A percentile compares a stretch with the other conserved stretches of the same genome.
phyloP scores from a whole-genome alignment of 495 filamentous ascomycete species.

The Lentithecium fluviatile region DNA sequence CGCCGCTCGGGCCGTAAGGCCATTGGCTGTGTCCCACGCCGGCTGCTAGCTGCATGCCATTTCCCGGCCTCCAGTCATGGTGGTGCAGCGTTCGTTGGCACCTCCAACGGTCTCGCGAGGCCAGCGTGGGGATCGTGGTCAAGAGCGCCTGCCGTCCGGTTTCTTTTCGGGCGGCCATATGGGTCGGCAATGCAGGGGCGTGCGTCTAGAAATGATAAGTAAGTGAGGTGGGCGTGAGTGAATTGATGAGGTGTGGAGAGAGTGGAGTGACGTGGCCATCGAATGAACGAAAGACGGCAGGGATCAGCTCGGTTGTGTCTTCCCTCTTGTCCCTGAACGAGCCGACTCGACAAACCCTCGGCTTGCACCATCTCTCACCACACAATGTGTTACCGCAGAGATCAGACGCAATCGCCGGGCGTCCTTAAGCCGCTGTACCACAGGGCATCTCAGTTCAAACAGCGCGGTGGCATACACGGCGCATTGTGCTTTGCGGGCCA shows the following conservation, averaged over 20 bases:
- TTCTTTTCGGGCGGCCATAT: slow-evolving; percentile 16
- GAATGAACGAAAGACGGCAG: not conserved
- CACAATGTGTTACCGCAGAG: slow-evolving; percentile 11
- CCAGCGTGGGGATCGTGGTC: slow-evolving; percentile 5
- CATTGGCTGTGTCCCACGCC: not conserved
- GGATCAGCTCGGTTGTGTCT: slow-evolving; percentile 8
- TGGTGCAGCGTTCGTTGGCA: slow-evolving; percentile 19
- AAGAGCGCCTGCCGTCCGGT: slow-evolving; percentile 3
- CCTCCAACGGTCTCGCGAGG: not conserved
- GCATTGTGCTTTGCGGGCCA: slow-evolving; percentile 6
- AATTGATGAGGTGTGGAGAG: slow-evolving; percentile 12
- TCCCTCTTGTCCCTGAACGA: not conserved
- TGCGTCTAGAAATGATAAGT: not conserved
- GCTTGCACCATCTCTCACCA: not conserved
- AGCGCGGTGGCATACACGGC: not conserved
- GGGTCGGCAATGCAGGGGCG: slow-evolving; percentile 30
- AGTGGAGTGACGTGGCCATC: slow-evolving; percentile 17
- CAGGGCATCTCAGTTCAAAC: not conserved
- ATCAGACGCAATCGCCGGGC: no score
- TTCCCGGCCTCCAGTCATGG: not conserved
- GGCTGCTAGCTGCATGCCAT: slow-evolving; percentile 2
- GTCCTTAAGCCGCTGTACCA: not conserved
- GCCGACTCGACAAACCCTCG: not conserved
- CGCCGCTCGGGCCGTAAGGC: not conserved
- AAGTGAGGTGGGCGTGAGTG: not conserved